These are phyloP conservation scores for Simmondsia chinensis DNA, from an alignment of 148 eudicot genomes.

Conservation along the genomic window DNA sequence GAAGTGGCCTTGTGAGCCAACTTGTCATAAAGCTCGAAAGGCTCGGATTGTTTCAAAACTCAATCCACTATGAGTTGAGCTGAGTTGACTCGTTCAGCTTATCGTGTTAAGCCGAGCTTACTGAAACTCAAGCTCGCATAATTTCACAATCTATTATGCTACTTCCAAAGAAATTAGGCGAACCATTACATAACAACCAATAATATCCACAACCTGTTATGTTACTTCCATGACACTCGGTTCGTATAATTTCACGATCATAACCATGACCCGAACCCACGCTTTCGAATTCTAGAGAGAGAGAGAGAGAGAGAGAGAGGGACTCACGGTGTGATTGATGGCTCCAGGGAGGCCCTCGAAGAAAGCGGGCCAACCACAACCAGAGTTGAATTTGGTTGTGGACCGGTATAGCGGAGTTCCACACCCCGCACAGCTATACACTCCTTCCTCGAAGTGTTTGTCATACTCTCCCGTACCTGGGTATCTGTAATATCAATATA, in stretches of 20 bases:
- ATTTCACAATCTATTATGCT: too few species aligned
- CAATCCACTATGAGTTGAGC: too few species aligned
- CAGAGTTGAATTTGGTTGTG: conserved; percentile 88
- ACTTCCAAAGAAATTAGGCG: too few species aligned
- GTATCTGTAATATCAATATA: conserved; percentile 26
- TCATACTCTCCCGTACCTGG: conserved; percentile 69
- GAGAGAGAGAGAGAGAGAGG: background rate
- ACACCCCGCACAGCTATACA: conserved; percentile 82
- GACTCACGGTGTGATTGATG: conserved; percentile 56
- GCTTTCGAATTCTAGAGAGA: background rate
- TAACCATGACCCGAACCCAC: background rate
- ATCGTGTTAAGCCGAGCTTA: too few species aligned
- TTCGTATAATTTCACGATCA: background rate
- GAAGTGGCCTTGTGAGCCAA: too few species aligned
- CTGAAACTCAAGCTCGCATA: too few species aligned
- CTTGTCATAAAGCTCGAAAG: too few species aligned
- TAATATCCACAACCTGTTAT: too few species aligned
- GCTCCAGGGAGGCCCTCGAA: conserved; percentile 86
- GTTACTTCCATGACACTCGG: too few species aligned
- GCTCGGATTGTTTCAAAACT: background rate
- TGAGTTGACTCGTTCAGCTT: too few species aligned
- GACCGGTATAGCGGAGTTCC: conserved; percentile 85
- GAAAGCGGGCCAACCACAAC: conserved; percentile 97
- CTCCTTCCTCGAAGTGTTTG: conserved; percentile 63
- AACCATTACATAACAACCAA: too few species aligned